Evolutionary conservation across 305 asterid genomes (phyloP).

Genomic region (Striga hermonthica): DNA sequence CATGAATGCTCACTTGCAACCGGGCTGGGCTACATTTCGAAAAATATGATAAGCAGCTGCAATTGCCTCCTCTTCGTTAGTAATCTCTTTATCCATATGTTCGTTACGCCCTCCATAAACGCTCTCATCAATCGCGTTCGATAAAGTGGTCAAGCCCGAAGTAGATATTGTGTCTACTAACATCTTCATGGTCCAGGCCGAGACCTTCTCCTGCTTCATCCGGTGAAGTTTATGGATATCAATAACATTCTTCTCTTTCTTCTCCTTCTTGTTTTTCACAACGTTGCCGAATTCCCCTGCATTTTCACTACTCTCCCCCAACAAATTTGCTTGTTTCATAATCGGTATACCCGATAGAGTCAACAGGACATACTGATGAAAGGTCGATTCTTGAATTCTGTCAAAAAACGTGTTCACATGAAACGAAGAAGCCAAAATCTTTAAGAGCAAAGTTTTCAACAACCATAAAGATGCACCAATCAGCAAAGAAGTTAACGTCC

Average conservation of each 20-base stretch:
- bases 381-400: neutral
- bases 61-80: conserved; percentile 8
- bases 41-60: conserved; percentile 13
- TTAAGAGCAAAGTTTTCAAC: too few species aligned
- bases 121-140: conserved; percentile 1
- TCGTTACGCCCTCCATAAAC: neutral
- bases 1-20: too few species aligned
- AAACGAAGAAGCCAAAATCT: neutral
- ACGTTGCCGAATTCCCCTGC: neutral
- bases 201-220: conserved; percentile 8
- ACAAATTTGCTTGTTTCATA: too few species aligned
- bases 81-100: conserved; percentile 12
- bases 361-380: neutral
- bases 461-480: too few species aligned
- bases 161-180: conserved; percentile 2
- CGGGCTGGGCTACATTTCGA: too few species aligned
- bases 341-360: too few species aligned
- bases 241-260: neutral
- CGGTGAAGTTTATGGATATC: conserved; percentile 1
- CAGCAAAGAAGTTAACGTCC: too few species aligned
- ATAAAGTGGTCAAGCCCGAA: conserved; percentile 7
- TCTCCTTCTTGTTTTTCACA: neutral
- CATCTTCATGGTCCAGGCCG: conserved; percentile 14
- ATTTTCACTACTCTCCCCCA: too few species aligned
- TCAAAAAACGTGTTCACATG: conserved; percentile 2